These are phyloP conservation scores for Russula sp. DNA, from an alignment of 768 basidiomycete species.

Conservation along the genomic window DNA sequence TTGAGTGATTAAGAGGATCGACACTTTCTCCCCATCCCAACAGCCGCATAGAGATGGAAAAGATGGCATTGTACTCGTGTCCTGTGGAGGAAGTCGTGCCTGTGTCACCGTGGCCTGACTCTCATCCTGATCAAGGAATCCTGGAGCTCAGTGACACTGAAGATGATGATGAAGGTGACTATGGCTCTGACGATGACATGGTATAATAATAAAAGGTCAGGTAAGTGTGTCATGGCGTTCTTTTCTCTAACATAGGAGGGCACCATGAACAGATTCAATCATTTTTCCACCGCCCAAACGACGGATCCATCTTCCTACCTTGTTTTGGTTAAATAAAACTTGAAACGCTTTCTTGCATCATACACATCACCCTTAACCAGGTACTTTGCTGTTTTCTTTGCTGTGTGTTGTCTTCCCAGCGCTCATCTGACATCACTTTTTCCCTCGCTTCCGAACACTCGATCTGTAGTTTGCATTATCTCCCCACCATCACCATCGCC, in stretches of 20 bases:
- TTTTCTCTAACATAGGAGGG: conserved; percentile 6
- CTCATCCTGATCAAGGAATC: conserved; percentile 41
- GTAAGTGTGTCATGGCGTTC: conserved; percentile 11
- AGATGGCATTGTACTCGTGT: conserved; percentile 13
- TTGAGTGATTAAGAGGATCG: conserved; percentile 13
- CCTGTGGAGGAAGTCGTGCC: conserved; percentile 7
- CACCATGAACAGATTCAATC: not conserved
- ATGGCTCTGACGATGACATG: conserved; percentile 19
- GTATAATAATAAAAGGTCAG: conserved; percentile 14
- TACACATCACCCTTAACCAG: not conserved
- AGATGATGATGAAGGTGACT: conserved; percentile 42
- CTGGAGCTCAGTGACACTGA: conserved; percentile 47
- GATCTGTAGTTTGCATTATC: conserved; percentile 2
- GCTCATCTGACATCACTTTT: conserved; percentile 7
- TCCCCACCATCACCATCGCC: not conserved
- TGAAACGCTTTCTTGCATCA: conserved; percentile 1
- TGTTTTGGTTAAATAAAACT: not conserved
- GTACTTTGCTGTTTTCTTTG: conserved; percentile 8
- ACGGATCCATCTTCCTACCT: not conserved
- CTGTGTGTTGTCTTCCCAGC: not conserved
- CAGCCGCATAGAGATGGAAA: conserved; percentile 41
- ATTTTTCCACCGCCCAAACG: not conserved
- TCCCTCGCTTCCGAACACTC: not conserved
- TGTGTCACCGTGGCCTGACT: conserved; percentile 43
- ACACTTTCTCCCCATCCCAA: conserved; percentile 9